These are phyloP conservation scores for Platismatia glauca DNA, from an alignment of 495 filamentous ascomycete species.

Conservation along the genomic window DNA sequence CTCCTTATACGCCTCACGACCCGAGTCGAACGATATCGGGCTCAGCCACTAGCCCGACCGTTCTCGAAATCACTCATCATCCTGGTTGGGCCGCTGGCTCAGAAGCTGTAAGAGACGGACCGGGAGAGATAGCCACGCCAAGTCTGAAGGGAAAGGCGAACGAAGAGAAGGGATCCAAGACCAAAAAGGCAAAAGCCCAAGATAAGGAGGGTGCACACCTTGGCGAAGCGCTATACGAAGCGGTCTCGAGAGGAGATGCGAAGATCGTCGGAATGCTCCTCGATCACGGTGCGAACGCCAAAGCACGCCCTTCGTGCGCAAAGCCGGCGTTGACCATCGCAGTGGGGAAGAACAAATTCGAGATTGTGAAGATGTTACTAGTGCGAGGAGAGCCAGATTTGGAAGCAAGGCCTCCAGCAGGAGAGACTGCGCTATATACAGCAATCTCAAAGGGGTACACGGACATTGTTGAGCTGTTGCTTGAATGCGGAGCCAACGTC, in stretches of 20 bases:
- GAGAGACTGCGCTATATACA: conserved; percentile 15
- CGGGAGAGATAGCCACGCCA: not conserved
- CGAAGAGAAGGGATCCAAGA: not conserved
- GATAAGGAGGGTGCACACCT: not conserved
- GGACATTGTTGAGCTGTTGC: conserved; percentile 11
- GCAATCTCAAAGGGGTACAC: conserved; percentile 8
- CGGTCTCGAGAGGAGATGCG: conserved; percentile 12
- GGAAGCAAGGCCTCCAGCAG: conserved; percentile 13
- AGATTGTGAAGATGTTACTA: conserved; percentile 15
- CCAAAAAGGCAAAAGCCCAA: not conserved
- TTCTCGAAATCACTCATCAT: not conserved
- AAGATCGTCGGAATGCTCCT: conserved; percentile 12
- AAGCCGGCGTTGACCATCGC: conserved; percentile 18
- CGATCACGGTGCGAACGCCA: conserved; percentile 12
- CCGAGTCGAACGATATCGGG: not conserved
- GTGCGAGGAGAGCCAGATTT: conserved; percentile 13
- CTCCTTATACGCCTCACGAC: conserved; percentile 13
- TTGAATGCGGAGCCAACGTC: conserved; percentile 13
- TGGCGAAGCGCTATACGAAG: conserved; percentile 16
- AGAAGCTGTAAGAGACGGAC: not conserved
- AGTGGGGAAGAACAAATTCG: conserved; percentile 6
- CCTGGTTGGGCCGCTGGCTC: not conserved
- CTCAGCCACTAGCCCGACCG: not conserved
- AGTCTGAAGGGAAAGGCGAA: not conserved
- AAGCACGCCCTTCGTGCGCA: conserved; percentile 11